Evolutionary conservation across 2,329 filamentous ascomycete genomes (phyloP), one percentile per base, ranked within the genome.

Genomic region (Cladosporium austrohemisphaericum): DNA sequence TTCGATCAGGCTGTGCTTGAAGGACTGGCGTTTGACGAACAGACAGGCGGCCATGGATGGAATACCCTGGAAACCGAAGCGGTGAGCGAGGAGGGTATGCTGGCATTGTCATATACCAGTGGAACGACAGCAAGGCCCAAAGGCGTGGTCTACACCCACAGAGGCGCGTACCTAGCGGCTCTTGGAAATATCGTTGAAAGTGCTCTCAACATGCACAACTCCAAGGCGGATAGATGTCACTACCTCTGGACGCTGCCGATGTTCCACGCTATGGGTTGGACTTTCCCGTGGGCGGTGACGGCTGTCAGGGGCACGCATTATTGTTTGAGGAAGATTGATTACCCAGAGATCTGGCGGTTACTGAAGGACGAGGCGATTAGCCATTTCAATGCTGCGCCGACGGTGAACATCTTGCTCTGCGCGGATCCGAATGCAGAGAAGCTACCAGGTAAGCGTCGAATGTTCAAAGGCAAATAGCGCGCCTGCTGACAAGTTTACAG

Each of bases 341-440:
- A 98, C 65, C 82, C 88, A 0, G 76, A 92, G 51, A 95, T 98
- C 52, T 98, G 93, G 93, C 79, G 80, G 41, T 72, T 98, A 3
- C 73, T 98, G 26, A 94, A 90, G 62, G 80, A 89, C 45, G 88
- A 97, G 68, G 76, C 80, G 5, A 86, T 98, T 55, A 97, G 90
- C 0, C 93, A 98, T 68, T 97, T 94, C 73, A 95, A 92, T 63
- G 92, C 92, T 1, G 93, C 92, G 0, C 93, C 93, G 0, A 98
- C 93, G 0, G 93, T 98, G 45, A 97, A 97, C 67, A 98, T 92
- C 0, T 73, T 97, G 1, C 80, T 98, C 2, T 95, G 93, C 64
- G 85, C 85, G 10, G 79, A 87, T 3, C 77, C 84, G 32, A 84
- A 90, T 66, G 92, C 93, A 2, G 79, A 78, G 57, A 78, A 70